Conservation (phyloP, 257 asterid species). For the Nicotiana benthamiana region DNA sequence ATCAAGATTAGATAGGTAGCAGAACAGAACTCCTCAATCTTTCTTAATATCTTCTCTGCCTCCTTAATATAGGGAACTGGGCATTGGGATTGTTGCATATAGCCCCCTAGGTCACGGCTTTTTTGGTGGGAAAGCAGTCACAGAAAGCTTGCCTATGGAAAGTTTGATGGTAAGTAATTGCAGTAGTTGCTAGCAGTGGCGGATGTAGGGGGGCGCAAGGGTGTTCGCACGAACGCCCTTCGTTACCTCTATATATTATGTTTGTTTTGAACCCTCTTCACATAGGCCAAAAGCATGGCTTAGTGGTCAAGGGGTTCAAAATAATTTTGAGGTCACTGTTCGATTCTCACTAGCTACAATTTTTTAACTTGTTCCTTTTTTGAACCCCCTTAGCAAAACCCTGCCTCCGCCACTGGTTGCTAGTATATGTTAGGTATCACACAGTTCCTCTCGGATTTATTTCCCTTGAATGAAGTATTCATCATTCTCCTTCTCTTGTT, state of each 20-base stretch:
- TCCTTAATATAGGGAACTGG: conserved; percentile 31
- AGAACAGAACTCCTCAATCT: background rate
- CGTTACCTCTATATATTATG: no score
- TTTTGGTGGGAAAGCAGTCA: conserved; percentile 44
- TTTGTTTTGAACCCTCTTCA: no score
- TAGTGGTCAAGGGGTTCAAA: no score
- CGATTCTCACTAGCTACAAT: no score
- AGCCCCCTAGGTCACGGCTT: conserved; percentile 54
- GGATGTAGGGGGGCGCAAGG: no score
- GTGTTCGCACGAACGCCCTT: no score
- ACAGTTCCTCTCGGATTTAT: background rate
- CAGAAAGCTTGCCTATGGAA: conserved; percentile 28
- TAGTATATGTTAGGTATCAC: background rate
- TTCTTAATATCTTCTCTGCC: background rate
- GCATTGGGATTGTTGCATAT: conserved; percentile 43
- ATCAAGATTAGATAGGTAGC: background rate
- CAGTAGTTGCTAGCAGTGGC: no score
- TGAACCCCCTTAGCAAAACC: no score
- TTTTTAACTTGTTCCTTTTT: no score
- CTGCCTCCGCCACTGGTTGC: no score
- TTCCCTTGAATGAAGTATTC: background rate
- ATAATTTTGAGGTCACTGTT: no score
- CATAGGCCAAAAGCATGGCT: no score
- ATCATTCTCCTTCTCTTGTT: background rate
- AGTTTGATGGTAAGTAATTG: conserved; percentile 31